Conservation (phyloP, 768 basidiomycete species). For the Suillus bovinus region DNA sequence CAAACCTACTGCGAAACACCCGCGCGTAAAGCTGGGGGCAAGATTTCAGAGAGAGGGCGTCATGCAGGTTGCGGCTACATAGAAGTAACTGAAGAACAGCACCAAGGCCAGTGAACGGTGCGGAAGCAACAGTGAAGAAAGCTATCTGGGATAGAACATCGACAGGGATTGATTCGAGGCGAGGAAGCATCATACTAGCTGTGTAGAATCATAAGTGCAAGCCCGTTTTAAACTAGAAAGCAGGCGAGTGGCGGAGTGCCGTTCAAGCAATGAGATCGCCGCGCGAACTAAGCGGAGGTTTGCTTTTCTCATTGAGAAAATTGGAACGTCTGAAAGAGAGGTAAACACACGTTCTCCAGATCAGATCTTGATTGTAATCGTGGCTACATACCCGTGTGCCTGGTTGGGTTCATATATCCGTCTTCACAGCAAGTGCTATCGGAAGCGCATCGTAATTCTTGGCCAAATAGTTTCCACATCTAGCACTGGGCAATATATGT, state of each 20-base stretch:
- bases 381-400: constrained; percentile 32
- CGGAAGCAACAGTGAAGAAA: constrained; percentile 42
- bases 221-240: constrained; percentile 21
- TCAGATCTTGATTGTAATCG: constrained; percentile 35
- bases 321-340: constrained; percentile 32
- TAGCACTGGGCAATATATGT: constrained; percentile 12
- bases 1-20: constrained; percentile 54
- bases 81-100: constrained; percentile 46
- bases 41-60: constrained; percentile 39
- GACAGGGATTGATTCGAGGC: constrained; percentile 49
- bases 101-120: constrained; percentile 39
- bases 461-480: constrained; percentile 7
- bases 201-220: constrained; percentile 24
- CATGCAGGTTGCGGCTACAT: constrained; percentile 46
- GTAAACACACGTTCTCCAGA: constrained; percentile 31
- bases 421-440: constrained; percentile 31
- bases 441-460: constrained; percentile 16
- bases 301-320: constrained; percentile 38
- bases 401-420: constrained; percentile 38
- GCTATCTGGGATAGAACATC: constrained; percentile 62
- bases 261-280: constrained; percentile 36
- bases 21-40: constrained; percentile 58
- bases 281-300: constrained; percentile 33
- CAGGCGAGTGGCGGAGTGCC: constrained; percentile 29
- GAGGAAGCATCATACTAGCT: constrained; percentile 43